phyloP scores from a whole-genome alignment of 163 green algal species.

The Prototheca wickerhamii region DNA sequence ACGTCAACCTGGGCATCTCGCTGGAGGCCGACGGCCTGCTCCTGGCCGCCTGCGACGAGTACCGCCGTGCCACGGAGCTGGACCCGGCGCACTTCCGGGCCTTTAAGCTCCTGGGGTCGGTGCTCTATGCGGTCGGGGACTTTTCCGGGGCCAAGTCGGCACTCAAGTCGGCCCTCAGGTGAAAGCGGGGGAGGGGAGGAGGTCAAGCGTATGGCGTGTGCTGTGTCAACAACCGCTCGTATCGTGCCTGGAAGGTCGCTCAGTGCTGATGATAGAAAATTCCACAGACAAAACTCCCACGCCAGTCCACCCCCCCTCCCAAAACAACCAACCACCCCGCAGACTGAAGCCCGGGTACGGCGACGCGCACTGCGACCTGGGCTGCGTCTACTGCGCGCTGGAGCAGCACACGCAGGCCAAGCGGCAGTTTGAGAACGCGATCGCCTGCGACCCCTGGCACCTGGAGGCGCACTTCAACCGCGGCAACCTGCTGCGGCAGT shows the following conservation, averaged over 20 bases:
- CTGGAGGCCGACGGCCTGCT: constrained; percentile 38
- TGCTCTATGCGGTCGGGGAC: constrained; percentile 39
- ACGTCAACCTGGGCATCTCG: constrained; percentile 50
- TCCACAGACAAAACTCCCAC: constrained; percentile 1
- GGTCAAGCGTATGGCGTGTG: background rate
- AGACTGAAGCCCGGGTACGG: constrained; percentile 36
- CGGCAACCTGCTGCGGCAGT: constrained; percentile 40
- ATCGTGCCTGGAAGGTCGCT: too few species aligned
- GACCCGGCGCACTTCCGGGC: constrained; percentile 31
- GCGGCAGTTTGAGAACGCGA: constrained; percentile 19
- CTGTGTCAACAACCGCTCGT: background rate
- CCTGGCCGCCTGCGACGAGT: constrained; percentile 35
- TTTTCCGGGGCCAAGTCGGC: constrained; percentile 24
- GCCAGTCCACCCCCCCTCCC: background rate
- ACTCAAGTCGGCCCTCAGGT: constrained; percentile 24
- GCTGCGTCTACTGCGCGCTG: constrained; percentile 22
- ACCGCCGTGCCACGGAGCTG: constrained; percentile 27
- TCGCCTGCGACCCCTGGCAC: constrained; percentile 16
- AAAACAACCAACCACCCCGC: background rate
- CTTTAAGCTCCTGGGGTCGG: constrained; percentile 39
- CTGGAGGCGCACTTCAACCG: constrained; percentile 48
- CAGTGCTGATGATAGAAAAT: too few species aligned
- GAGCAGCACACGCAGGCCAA: constrained; percentile 25
- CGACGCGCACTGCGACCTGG: constrained; percentile 42
- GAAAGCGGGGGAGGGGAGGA: background rate